A percentile compares a stretch with the other conserved stretches of the same genome.
Evolutionary conservation across 202 grass and related monocot genomes (phyloP).

Genomic region (Schoenoplectus triqueter): DNA sequence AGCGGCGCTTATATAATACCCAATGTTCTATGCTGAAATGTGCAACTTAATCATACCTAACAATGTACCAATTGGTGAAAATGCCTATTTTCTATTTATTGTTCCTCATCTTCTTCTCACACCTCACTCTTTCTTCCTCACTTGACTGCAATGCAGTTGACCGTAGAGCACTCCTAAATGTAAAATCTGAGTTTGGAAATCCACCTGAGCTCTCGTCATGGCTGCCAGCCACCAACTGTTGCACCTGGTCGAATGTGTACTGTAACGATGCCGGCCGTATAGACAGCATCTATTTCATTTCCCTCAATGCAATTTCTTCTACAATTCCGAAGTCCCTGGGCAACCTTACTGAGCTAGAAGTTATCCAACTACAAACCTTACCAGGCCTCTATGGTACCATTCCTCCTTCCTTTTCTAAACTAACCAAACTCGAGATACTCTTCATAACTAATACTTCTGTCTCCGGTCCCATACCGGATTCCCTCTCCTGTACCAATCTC

Average conservation of each 20-base stretch:
- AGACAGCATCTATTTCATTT: slow-evolving; percentile 70
- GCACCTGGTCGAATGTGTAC: slow-evolving; percentile 64
- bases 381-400: slow-evolving; percentile 56
- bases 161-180: slow-evolving; percentile 48
- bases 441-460: slow-evolving; percentile 65
- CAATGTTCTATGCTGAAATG: not conserved
- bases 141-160: slow-evolving; percentile 49
- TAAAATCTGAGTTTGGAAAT: slow-evolving; percentile 62
- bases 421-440: slow-evolving; percentile 57
- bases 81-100: slow-evolving; percentile 31
- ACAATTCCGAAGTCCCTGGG: slow-evolving; percentile 56
- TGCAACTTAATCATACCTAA: not conserved
- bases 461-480: slow-evolving; percentile 57
- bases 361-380: slow-evolving; percentile 53
- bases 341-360: slow-evolving; percentile 54
- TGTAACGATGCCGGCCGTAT: slow-evolving; percentile 62
- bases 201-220: slow-evolving; percentile 57
- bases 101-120: slow-evolving; percentile 19
- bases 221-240: slow-evolving; percentile 48
- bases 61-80: not conserved
- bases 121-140: not conserved
- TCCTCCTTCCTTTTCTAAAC: slow-evolving; percentile 59
- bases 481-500: slow-evolving; percentile 51
- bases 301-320: slow-evolving; percentile 42
- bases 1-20: not conserved